These are phyloP conservation scores for Erysimum cheiri DNA, from an alignment of 441 rosid species.

Conservation along the genomic window DNA sequence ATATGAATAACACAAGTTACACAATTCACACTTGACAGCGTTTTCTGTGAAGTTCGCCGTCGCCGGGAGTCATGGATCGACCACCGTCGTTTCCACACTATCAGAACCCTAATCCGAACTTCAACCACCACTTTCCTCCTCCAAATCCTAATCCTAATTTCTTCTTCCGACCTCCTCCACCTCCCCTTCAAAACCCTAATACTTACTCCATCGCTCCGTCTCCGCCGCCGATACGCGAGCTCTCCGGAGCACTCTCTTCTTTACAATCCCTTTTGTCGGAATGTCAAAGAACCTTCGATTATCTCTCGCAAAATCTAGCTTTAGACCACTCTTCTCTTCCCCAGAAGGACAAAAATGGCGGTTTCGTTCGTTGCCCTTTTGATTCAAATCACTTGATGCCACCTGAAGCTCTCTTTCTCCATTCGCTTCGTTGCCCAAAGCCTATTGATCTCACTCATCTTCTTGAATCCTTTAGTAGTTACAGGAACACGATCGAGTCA, in stretches of 20 bases:
- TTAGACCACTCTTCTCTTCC: constrained; percentile 44
- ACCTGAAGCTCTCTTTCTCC: constrained; percentile 73
- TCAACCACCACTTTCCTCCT: constrained; percentile 30
- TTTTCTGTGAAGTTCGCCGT: constrained; percentile 20
- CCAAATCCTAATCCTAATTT: constrained; percentile 34
- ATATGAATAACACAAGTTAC: background rate
- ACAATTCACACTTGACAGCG: background rate
- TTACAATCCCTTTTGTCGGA: constrained; percentile 57
- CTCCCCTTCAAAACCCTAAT: constrained; percentile 39
- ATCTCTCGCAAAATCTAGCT: constrained; percentile 43
- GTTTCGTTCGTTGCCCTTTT: constrained; percentile 60
- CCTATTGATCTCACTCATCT: constrained; percentile 50
- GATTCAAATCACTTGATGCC: constrained; percentile 76
- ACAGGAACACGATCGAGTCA: constrained; percentile 55
- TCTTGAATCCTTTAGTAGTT: constrained; percentile 41
- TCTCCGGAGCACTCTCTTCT: constrained; percentile 58
- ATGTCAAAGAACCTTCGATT: constrained; percentile 51
- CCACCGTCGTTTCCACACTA: constrained; percentile 40
- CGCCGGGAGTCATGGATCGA: constrained; percentile 41
- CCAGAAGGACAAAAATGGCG: constrained; percentile 37
- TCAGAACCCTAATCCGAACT: constrained; percentile 41
- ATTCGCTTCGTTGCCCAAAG: constrained; percentile 70
- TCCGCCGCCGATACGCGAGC: constrained; percentile 44
- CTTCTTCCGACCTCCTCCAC: constrained; percentile 32
- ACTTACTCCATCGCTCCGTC: constrained; percentile 33